These are phyloP conservation scores for Yamadazyma triangularis DNA, from an alignment of 1,139 yeast genomes.

Conservation along the genomic window DNA sequence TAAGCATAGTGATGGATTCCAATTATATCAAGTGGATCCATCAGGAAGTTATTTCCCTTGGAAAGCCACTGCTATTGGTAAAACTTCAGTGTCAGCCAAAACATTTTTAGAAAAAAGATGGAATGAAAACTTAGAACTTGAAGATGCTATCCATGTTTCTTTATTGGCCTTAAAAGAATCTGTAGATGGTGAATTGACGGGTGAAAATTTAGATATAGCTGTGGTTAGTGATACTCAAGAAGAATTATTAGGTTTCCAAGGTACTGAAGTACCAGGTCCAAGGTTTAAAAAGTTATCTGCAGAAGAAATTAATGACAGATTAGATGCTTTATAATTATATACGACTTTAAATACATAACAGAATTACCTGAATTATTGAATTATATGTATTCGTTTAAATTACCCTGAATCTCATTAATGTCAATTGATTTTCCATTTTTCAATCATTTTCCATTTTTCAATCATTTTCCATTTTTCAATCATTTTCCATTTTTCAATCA, in stretches of 20 bases:
- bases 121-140: slow-evolving; percentile 94
- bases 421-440: too few species aligned
- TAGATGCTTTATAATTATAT: slow-evolving; percentile 66
- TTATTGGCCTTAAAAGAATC: slow-evolving; percentile 91
- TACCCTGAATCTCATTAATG: too few species aligned
- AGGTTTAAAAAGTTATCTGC: slow-evolving; percentile 79
- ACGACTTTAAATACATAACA: too few species aligned
- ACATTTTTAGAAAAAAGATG: slow-evolving; percentile 97
- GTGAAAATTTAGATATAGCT: slow-evolving; percentile 92
- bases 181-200: slow-evolving; percentile 96
- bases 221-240: slow-evolving; percentile 83
- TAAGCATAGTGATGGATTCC: slow-evolving; percentile 66
- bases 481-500: too few species aligned
- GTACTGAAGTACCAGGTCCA: slow-evolving; percentile 81
- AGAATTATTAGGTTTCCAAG: slow-evolving; percentile 76
- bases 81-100: slow-evolving; percentile 90
- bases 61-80: slow-evolving; percentile 99
- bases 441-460: too few species aligned
- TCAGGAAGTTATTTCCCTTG: slow-evolving; percentile 99
- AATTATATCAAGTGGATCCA: slow-evolving; percentile 95
- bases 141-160: slow-evolving; percentile 97
- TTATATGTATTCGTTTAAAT: too few species aligned
- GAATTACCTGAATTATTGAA: too few species aligned
- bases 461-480: too few species aligned
- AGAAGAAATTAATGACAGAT: slow-evolving; percentile 92